A percentile compares a stretch with the other conserved stretches of the same genome.
Evolutionary conservation across 495 filamentous ascomycete genomes (phyloP).

Genomic region (Massariosphaeria phaeospora): DNA sequence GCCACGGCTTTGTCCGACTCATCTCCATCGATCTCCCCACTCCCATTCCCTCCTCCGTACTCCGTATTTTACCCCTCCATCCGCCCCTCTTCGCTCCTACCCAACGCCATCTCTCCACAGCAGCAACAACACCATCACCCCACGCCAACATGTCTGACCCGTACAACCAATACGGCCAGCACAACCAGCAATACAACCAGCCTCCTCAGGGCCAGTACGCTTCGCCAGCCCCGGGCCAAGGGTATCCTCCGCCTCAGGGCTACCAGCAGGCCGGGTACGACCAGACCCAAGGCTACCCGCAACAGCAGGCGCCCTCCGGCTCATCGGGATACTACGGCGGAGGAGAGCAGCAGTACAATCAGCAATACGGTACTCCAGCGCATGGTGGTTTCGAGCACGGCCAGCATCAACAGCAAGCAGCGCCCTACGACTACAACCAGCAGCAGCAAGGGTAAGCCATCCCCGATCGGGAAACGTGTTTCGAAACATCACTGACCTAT

Average conservation of each 20-base stretch:
- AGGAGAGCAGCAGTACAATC: conserved; percentile 39
- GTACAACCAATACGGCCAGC: conserved; percentile 38
- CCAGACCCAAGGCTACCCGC: conserved; percentile 26
- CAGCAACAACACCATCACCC: neutral
- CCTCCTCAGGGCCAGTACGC: conserved; percentile 32
- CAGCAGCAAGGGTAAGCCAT: conserved; percentile 33
- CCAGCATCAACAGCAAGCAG: conserved; percentile 33
- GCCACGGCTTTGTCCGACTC: too few species aligned
- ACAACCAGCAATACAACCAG: conserved; percentile 18
- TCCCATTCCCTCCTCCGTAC: neutral
- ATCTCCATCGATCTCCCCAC: neutral
- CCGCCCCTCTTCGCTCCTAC: conserved; percentile 1
- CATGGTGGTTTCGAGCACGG: conserved; percentile 48
- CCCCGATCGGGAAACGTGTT: conserved; percentile 3
- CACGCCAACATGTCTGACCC: conserved; percentile 48
- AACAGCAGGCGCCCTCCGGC: conserved; percentile 26
- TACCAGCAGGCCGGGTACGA: conserved; percentile 28
- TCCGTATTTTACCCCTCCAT: neutral
- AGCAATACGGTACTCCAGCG: conserved; percentile 47
- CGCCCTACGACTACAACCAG: conserved; percentile 30
- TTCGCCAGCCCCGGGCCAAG: conserved; percentile 37
- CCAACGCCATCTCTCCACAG: neutral
- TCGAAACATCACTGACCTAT: conserved; percentile 21
- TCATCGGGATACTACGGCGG: conserved; percentile 33
- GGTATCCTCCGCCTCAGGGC: conserved; percentile 36